A percentile compares a stretch with the other conserved stretches of the same genome.
These are phyloP conservation scores for Dendrobium officinale DNA, from an alignment of 106 monocot species.

Conservation along the genomic window DNA sequence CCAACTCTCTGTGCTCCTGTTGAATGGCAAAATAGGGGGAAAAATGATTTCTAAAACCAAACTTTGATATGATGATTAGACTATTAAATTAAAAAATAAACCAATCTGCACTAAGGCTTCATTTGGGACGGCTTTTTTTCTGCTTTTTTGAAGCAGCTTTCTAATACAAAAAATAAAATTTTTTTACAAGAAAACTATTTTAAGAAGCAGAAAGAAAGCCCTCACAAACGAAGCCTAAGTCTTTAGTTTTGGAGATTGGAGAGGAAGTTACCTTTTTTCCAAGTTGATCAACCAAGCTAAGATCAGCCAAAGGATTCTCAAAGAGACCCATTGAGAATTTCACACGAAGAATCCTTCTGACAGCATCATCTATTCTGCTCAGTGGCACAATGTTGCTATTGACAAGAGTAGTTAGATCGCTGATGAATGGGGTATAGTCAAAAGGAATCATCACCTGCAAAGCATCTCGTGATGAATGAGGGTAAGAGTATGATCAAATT, in stretches of 20 bases:
- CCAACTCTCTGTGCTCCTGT: conserved; percentile 51
- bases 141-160: too few species aligned
- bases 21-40: neutral
- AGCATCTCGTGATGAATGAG: neutral
- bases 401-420: conserved; percentile 27
- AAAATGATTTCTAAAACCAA: neutral
- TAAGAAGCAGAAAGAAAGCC: too few species aligned
- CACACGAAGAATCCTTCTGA: conserved; percentile 50
- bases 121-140: too few species aligned
- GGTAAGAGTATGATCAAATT: neutral
- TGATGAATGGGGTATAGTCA: conserved; percentile 28
- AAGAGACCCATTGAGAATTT: conserved; percentile 56
- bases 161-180: too few species aligned
- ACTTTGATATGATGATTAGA: neutral
- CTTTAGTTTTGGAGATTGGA: neutral
- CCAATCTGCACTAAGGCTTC: neutral
- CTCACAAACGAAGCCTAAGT: too few species aligned
- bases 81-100: neutral
- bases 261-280: conserved; percentile 28
- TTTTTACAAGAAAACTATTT: too few species aligned
- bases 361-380: conserved; percentile 52
- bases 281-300: conserved; percentile 34
- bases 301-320: conserved; percentile 41
- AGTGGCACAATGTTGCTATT: conserved; percentile 27
- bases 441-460: conserved; percentile 49